A percentile compares a stretch with the other conserved stretches of the same genome.
Evolutionary conservation across 371 early-diverging fungal genomes (phyloP).

Genomic region (Lichtheimia hyalospora): DNA sequence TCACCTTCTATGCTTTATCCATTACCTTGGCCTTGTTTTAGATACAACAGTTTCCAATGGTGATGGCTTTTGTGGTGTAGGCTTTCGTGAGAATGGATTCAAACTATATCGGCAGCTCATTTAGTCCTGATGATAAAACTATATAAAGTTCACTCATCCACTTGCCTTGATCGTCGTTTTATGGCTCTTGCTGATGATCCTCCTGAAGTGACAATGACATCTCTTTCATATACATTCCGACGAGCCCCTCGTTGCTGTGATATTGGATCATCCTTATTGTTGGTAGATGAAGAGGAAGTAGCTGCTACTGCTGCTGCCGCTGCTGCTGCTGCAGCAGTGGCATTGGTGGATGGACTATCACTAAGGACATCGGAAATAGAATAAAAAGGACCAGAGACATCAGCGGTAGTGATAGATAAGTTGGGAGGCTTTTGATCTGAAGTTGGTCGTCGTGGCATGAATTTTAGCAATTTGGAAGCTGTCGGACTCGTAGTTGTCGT

Average conservation of each 20-base stretch:
- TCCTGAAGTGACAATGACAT: constrained; percentile 40
- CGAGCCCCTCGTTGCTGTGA: constrained; percentile 27
- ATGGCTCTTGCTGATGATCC: constrained; percentile 34
- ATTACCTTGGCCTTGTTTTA: constrained; percentile 50
- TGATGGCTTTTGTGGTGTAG: constrained; percentile 36
- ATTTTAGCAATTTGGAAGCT: constrained; percentile 34
- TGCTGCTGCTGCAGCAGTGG: constrained; percentile 14
- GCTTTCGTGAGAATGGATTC: constrained; percentile 39
- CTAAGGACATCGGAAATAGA: constrained; percentile 50
- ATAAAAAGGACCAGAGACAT: constrained; percentile 50
- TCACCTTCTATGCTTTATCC: background rate
- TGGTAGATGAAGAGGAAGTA: constrained; percentile 7
- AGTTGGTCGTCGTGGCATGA: constrained; percentile 36
- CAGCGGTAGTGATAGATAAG: constrained; percentile 23
- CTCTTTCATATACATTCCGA: constrained; percentile 40
- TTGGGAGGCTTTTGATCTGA: constrained; percentile 4
- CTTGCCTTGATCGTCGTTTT: constrained; percentile 38
- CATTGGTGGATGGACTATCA: constrained; percentile 23
- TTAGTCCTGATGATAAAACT: background rate
- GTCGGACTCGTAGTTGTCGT: constrained; percentile 5
- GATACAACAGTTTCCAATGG: constrained; percentile 47
- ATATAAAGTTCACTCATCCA: background rate
- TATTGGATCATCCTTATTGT: too few species aligned
- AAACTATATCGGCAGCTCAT: constrained; percentile 18
- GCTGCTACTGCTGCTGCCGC: constrained; percentile 20